Evolutionary conservation across 352 stramenopile genomes (phyloP).

Genomic region (Pythium periplocum): DNA sequence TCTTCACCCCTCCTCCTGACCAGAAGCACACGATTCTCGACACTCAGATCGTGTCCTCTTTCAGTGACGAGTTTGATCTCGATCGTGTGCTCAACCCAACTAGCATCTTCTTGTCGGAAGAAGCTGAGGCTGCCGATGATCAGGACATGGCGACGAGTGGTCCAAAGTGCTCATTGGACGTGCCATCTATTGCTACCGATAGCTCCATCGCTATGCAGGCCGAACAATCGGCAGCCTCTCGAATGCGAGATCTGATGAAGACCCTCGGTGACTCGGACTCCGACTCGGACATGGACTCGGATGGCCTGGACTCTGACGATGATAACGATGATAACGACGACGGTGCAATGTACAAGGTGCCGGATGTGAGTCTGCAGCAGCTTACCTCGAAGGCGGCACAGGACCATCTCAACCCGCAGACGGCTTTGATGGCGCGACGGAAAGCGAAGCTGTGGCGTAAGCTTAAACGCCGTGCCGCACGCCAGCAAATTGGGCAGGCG

Average conservation of each 20-base stretch:
- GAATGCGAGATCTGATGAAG: constrained; percentile 30
- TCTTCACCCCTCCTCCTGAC: constrained; percentile 81
- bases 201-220: constrained; percentile 1
- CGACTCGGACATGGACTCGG: constrained; percentile 37
- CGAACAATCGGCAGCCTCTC: constrained; percentile 12
- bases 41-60: constrained; percentile 52
- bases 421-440: constrained; percentile 42
- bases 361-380: constrained; percentile 26
- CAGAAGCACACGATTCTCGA: constrained; percentile 62
- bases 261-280: constrained; percentile 48
- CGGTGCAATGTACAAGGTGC: constrained; percentile 20
- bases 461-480: constrained; percentile 59
- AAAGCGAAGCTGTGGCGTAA: constrained; percentile 77
- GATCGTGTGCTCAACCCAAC: constrained; percentile 65
- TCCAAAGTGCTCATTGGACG: constrained; percentile 40
- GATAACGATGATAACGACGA: constrained; percentile 2
- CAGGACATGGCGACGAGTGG: constrained; percentile 15
- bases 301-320: constrained; percentile 25
- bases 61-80: constrained; percentile 63
- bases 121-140: neutral
- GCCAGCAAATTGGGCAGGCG: constrained; percentile 46
- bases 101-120: constrained; percentile 54
- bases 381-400: constrained; percentile 44
- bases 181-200: constrained; percentile 13
- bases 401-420: constrained; percentile 55